A percentile compares a stretch with the other conserved stretches of the same genome.
phyloP scores from a whole-genome alignment of 352 stramenopile genomes.

The Phytophthora parvispora region DNA sequence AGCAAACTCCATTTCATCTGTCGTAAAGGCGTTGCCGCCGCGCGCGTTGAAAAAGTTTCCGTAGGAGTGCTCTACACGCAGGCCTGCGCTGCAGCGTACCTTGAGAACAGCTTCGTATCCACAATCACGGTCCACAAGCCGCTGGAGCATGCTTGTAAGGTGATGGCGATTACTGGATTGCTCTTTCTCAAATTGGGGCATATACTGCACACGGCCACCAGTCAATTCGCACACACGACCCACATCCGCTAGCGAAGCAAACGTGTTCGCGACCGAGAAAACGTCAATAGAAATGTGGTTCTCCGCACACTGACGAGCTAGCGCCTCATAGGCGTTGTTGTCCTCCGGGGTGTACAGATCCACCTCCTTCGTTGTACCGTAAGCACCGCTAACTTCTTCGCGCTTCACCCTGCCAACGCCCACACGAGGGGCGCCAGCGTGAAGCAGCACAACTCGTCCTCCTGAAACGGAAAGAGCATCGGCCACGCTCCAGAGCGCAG shows the following conservation, averaged over 20 bases:
- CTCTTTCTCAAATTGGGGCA: slow-evolving; percentile 91
- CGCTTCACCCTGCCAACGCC: slow-evolving; percentile 83
- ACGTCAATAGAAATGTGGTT: slow-evolving; percentile 89
- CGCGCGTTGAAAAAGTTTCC: slow-evolving; percentile 82
- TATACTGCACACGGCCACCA: slow-evolving; percentile 86
- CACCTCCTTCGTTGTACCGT: slow-evolving; percentile 89
- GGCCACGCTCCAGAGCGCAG: slow-evolving; percentile 82
- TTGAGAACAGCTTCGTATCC: slow-evolving; percentile 92
- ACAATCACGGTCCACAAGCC: slow-evolving; percentile 76
- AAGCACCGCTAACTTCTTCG: slow-evolving; percentile 82
- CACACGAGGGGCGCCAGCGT: slow-evolving; percentile 77
- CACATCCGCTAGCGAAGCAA: slow-evolving; percentile 85
- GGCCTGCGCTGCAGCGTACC: slow-evolving; percentile 84
- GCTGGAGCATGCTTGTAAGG: slow-evolving; percentile 77
- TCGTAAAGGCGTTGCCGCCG: slow-evolving; percentile 62
- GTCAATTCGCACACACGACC: slow-evolving; percentile 88
- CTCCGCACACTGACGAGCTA: slow-evolving; percentile 77
- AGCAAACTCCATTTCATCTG: slow-evolving; percentile 92
- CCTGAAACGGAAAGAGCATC: slow-evolving; percentile 71
- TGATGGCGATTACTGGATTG: slow-evolving; percentile 85
- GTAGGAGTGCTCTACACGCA: slow-evolving; percentile 89
- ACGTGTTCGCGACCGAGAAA: slow-evolving; percentile 88
- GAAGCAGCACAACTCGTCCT: slow-evolving; percentile 80
- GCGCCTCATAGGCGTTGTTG: slow-evolving; percentile 72
- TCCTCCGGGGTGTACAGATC: slow-evolving; percentile 85